Conservation (phyloP, 2,329 filamentous ascomycete genomes). For the Xylariaceae sp. region DNA sequence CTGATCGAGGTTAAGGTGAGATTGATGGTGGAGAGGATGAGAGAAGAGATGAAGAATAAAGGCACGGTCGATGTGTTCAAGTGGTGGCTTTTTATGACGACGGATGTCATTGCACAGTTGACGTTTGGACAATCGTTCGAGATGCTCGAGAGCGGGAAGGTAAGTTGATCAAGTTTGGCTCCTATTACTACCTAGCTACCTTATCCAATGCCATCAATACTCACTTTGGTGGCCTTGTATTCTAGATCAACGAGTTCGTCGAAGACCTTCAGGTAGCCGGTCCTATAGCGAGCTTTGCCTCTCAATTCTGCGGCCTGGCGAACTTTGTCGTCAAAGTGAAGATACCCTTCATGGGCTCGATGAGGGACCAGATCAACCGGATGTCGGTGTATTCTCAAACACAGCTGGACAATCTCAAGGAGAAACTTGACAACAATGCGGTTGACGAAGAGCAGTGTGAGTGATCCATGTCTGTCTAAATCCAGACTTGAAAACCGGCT, state of each 20-base stretch:
- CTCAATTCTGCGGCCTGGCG: constrained; percentile 28
- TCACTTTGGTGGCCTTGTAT: not conserved
- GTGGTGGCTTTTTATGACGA: constrained; percentile 52
- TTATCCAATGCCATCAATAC: not conserved
- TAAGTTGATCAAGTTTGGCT: no score
- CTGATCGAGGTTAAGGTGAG: constrained; percentile 35
- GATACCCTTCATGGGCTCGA: constrained; percentile 3
- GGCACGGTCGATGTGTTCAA: constrained; percentile 45
- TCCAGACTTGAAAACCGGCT: no score
- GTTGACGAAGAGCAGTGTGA: not conserved
- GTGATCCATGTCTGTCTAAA: no score
- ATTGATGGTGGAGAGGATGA: constrained; percentile 41
- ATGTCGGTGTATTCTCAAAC: not conserved
- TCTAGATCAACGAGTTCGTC: constrained; percentile 40
- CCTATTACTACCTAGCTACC: no score
- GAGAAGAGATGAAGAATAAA: constrained; percentile 36
- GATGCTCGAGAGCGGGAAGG: constrained; percentile 47
- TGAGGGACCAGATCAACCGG: not conserved
- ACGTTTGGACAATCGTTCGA: constrained; percentile 53
- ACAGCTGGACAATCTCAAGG: not conserved
- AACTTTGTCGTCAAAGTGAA: constrained; percentile 2
- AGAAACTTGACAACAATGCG: not conserved
- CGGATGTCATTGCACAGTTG: constrained; percentile 51
- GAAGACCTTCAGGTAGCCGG: constrained; percentile 33
- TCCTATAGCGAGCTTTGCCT: constrained; percentile 20